A percentile compares a stretch with the other conserved stretches of the same genome.
These are phyloP conservation scores for Aspergillus costaricaensis DNA, from an alignment of 2,329 filamentous ascomycete genomes.

Conservation along the genomic window DNA sequence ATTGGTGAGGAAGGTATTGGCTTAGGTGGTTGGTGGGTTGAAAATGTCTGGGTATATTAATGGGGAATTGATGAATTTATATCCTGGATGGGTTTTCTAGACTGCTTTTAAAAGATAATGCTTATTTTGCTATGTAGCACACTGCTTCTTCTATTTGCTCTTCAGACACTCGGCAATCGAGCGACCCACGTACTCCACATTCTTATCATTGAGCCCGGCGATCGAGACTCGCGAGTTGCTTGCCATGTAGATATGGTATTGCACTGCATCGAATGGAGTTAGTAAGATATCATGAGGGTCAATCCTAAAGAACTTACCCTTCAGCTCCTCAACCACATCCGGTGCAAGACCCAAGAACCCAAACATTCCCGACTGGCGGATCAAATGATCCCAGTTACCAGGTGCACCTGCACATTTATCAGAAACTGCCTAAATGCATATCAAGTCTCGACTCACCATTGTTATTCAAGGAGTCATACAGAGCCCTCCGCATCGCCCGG, in stretches of 20 bases:
- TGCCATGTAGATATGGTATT: conserved; percentile 51
- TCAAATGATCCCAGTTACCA: conserved; percentile 58
- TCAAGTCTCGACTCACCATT: not conserved
- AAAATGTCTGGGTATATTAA: not conserved
- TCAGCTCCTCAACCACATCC: conserved; percentile 44
- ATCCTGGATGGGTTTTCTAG: not conserved
- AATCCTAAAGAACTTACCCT: conserved; percentile 20
- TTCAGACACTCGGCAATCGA: conserved; percentile 25
- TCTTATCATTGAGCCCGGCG: conserved; percentile 74
- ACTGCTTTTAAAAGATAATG: not conserved
- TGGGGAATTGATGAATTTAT: not conserved
- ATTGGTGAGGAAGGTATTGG: not conserved
- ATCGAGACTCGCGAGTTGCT: conserved; percentile 96
- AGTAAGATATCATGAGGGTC: not conserved
- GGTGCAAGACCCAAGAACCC: conserved; percentile 64
- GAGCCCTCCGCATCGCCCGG: conserved; percentile 77
- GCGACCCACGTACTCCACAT: conserved; percentile 41
- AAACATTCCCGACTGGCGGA: conserved; percentile 98
- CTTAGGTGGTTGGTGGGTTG: not conserved
- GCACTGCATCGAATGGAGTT: conserved; percentile 25
- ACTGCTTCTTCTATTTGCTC: not conserved
- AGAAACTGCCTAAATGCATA: conserved; percentile 32
- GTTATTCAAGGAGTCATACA: conserved; percentile 61
- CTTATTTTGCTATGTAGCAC: too few species aligned
- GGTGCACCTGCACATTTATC: conserved; percentile 71